Evolutionary conservation across 139 green algal species (phyloP), one percentile per base, ranked within the genome.

Genomic region (Desmodesmus armatus): DNA sequence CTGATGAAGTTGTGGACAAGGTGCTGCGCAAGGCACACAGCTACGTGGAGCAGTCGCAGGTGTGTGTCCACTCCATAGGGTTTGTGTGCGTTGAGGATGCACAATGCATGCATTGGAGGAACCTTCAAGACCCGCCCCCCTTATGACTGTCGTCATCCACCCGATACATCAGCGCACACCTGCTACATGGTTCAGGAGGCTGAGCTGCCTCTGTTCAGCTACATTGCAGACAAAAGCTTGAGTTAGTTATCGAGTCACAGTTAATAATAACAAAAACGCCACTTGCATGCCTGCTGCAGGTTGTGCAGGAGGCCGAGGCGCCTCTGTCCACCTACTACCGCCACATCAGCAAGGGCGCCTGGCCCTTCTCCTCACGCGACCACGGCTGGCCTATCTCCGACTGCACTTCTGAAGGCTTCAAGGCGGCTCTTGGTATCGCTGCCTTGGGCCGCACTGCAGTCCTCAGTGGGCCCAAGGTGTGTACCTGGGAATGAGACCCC

Each of bases 311-410:
- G 80, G 85, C 86, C 31, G 85, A 92, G n/a, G 74, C 87, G 13
- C 89, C 94, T 1, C 86, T 98, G 40, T 35, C 15, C 0, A 67
- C 86, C 40, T 98, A 85, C 43, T 99, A 98, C 92, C 91, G 97
- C 31, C 97, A 99, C 92, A 97, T 98, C 88, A 95, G 87, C 88
- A 97, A 96, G 87, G 97, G 97, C 51, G 97, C 98, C 0, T 99
- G 98, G 98, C 97, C 97, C 25, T 99, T 99, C 91, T 96, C 87
- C 63, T 98, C 90, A 0, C 79, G 94, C 0, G 98, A 99, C 85
- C 97, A 99, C 90, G 97, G 98, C 81, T 99, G 98, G 97, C 98
- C 98, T 66, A 99, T 85, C 17, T 55, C 31, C 17, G 98, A 99
- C 90, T 99, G 98, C 92, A 94, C 91, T 37, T 91, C 89, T 0